Conservation (phyloP, 148 eudicot species). For the Vaccinium vitisidaea region DNA sequence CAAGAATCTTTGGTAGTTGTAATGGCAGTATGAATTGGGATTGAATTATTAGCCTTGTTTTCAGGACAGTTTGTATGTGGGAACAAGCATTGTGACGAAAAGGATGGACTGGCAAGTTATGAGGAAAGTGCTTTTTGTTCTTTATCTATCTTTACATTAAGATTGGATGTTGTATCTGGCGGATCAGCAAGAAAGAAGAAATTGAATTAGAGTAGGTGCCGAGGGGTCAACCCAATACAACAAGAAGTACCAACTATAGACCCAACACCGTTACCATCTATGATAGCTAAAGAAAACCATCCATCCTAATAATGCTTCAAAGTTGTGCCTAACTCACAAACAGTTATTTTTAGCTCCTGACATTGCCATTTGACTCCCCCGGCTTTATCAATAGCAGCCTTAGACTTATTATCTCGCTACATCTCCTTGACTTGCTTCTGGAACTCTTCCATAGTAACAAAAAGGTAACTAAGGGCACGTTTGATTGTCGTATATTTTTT, state of each 20-base stretch:
- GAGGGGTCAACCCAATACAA: background rate
- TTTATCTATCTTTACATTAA: background rate
- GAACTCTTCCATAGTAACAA: background rate
- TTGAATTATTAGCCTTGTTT: conserved; percentile 30
- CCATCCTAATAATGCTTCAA: background rate
- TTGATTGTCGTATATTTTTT: too few species aligned
- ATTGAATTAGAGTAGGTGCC: background rate
- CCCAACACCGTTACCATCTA: background rate
- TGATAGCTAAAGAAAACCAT: background rate
- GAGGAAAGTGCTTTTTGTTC: conserved; percentile 53
- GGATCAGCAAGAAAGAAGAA: background rate
- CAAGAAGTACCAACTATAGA: background rate
- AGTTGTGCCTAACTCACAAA: background rate
- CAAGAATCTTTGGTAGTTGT: background rate
- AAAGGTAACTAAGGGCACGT: background rate
- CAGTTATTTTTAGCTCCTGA: background rate
- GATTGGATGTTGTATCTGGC: background rate
- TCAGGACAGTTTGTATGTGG: conserved; percentile 97
- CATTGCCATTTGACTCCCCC: background rate
- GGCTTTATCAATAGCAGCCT: background rate
- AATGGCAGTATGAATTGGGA: conserved; percentile 12
- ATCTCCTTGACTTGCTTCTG: background rate
- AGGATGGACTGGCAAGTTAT: conserved; percentile 69
- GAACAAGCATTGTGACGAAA: conserved; percentile 84
- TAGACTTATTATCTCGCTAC: background rate